Conservation (phyloP, 805 yeast genomes). For the Naumovozyma castellii region DNA sequence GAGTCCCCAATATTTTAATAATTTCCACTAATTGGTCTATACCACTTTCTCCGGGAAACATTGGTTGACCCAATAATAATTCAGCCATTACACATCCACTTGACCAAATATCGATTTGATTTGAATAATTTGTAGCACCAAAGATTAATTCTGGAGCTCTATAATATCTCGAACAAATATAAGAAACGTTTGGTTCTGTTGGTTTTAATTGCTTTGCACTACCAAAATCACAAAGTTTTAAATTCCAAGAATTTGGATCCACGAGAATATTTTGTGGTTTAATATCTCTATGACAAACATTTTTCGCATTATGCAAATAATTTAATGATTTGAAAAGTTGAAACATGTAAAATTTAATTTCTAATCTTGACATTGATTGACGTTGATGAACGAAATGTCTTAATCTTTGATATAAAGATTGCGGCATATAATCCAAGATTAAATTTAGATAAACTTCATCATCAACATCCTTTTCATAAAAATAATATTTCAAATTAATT, state of each 20-base stretch:
- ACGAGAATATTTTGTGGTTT: constrained; percentile 86
- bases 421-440: constrained; percentile 90
- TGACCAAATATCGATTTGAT: constrained; percentile 95
- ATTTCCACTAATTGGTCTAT: constrained; percentile 96
- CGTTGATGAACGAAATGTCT: constrained; percentile 73
- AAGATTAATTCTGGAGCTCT: constrained; percentile 96
- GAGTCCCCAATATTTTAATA: constrained; percentile 92
- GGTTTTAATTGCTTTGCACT: constrained; percentile 87
- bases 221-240: constrained; percentile 94
- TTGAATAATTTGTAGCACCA: constrained; percentile 93
- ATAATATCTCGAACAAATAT: constrained; percentile 92
- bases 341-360: constrained; percentile 76
- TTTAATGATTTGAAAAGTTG: constrained; percentile 69
- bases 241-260: constrained; percentile 73
- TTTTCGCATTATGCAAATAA: constrained; percentile 65
- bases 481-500: constrained; percentile 79
- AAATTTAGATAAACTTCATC: constrained; percentile 66
- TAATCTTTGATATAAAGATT: constrained; percentile 83
- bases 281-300: constrained; percentile 86
- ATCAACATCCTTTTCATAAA: constrained; percentile 62
- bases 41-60: constrained; percentile 96
- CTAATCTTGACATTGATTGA: constrained; percentile 77
- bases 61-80: constrained; percentile 85
- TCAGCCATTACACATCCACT: constrained; percentile 99
- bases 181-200: constrained; percentile 87